These are phyloP conservation scores for Russula emetica DNA, from an alignment of 768 basidiomycete species.

Conservation along the genomic window DNA sequence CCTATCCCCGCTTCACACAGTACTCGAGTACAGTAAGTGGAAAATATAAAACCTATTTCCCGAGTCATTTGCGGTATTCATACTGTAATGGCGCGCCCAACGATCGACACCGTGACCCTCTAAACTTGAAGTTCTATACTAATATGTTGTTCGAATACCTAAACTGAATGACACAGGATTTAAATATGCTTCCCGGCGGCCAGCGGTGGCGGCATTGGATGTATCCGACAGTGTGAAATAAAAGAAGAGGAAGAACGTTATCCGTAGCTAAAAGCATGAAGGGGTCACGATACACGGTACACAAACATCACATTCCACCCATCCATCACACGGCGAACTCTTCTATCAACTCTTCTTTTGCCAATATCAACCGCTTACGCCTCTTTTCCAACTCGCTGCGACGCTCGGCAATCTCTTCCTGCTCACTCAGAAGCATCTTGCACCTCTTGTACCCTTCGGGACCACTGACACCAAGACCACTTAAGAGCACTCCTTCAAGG, in stretches of 20 bases:
- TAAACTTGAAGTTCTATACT: no score
- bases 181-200: no score
- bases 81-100: no score
- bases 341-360: conserved; percentile 39
- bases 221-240: neutral
- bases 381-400: conserved; percentile 49
- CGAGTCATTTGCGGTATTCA: no score
- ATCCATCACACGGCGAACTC: conserved; percentile 18
- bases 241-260: neutral
- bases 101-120: no score
- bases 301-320: neutral
- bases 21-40: no score
- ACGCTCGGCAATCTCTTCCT: conserved; percentile 37
- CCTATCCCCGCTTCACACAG: no score
- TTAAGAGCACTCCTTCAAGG: conserved; percentile 42
- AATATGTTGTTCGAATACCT: no score
- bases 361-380: conserved; percentile 44
- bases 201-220: no score
- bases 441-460: conserved; percentile 44
- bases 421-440: conserved; percentile 48
- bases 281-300: neutral
- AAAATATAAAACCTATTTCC: no score
- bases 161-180: no score
- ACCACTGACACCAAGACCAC: conserved; percentile 47
- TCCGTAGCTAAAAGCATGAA: neutral